A percentile compares a stretch with the other conserved stretches of the same genome.
Evolutionary conservation across 2,329 filamentous ascomycete species (phyloP).

Genomic region (Exutisphaerella laricina): DNA sequence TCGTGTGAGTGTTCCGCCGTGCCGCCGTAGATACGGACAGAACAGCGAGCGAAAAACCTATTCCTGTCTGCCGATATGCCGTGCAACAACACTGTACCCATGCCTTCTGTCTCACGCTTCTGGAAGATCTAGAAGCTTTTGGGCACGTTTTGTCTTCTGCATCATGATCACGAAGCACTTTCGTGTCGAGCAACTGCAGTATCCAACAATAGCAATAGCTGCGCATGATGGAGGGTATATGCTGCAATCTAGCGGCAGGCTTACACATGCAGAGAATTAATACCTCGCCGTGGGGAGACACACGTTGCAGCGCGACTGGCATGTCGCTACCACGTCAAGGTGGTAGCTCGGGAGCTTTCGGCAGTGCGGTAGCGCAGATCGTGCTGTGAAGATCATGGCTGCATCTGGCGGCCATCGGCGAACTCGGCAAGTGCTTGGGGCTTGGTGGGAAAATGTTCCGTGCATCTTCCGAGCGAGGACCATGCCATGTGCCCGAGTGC

Average conservation of each 20-base stretch:
- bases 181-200: no score
- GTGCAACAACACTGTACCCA: neutral
- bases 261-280: no score
- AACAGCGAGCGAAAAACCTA: neutral
- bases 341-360: neutral
- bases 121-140: neutral
- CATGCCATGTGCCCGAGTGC: neutral
- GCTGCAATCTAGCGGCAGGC: neutral
- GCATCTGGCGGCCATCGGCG: neutral
- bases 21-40: neutral
- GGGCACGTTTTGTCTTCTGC: no score
- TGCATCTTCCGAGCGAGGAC: neutral
- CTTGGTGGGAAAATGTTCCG: neutral
- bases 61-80: neutral
- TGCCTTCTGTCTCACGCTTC: neutral
- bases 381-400: neutral
- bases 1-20: neutral
- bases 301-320: neutral
- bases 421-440: neutral
- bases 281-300: conserved; percentile 1
- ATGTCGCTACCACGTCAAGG: neutral
- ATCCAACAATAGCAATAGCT: no score
- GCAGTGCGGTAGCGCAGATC: neutral
- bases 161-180: no score
- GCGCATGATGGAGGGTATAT: no score